Evolutionary conservation across 441 rosid species (phyloP), one percentile per base, ranked within the genome.

Genomic region (Gossypium laxum): DNA sequence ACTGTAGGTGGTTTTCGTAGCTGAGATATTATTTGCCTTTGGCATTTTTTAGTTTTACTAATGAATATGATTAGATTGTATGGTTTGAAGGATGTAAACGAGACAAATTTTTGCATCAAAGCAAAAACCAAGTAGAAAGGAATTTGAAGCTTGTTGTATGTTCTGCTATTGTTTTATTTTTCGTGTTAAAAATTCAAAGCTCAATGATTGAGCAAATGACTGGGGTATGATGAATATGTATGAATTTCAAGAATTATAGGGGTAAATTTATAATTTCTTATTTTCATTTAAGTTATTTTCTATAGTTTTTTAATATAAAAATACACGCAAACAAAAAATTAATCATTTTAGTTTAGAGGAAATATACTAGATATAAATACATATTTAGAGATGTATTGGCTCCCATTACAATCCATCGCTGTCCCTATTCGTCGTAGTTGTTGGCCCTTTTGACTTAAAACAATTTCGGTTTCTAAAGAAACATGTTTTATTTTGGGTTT

Each of bases 61-160:
- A 34, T 71, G 70, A 75, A 30, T 62, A 69, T 38, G 43, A 38
- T 74, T 14, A 58, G 73, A 17, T 21, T 21, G 69, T 51, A 54
- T 12, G 76, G 14, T n/a, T 47, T 28, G 70, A 64, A 55, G 78
- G 73, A 71, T 81, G 93, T 84, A 85, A 73, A 80, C 76, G 82
- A 82, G 72, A 61, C 71, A 11, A 57, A 72, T 15, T 1, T 18
- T 24, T 67, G 71, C 71, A 45, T 67, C 48, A 15, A 15, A 51
- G 22, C 60, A 50, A 60, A n/a, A 8, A 22, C 52, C 3, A 14
- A 26, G 18, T 38, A 5, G 18, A 5, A 47, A 28, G 52, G 5
- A 38, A 14, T 47, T 47, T 47, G 52, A 47, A 47, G 17, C 14
- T 47, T 47, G 1, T 4, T 14, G 14, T 47, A n/a, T 12, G 52